Base-by-base conservation (phyloP, 331 rosid species). In the Cydonia oblonga region DNA sequence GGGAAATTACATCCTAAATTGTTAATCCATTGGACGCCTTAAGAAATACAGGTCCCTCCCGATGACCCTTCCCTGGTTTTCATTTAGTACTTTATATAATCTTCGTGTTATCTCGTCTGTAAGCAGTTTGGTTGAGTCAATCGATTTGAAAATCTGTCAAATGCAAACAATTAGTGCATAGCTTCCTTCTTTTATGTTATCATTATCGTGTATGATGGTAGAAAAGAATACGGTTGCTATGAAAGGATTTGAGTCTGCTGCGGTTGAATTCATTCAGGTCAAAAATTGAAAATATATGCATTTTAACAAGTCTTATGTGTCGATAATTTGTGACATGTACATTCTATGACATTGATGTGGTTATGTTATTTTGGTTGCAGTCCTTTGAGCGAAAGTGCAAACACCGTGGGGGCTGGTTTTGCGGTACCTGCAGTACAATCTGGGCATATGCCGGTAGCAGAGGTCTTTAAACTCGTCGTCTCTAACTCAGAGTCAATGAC, bases 361-460 rank as follows among this genome's bases (percentile, higher is more conserved):
- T 63, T 69, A 11, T 57, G 44, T 75, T 71, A 6, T 59, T 73
- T 25, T 80, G 66, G 64, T 64, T 84, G 79, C 92, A 91, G 96
- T 40, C 93, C 96, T 40, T 71, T 90, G 72, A 95, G 96, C 2
- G 93, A 95, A 82, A 95, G 93, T 33, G 96, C 96, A 3, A 86
- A 46, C 53, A 20, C 92, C 11, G 96, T 88, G 12, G 90, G 96
- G 9, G 87, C 96, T 1, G 96, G 96, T 61, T 19, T 70, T 42
- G 88, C 89, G 69, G 89, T 84, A 79, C 89, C 96, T 54, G 97
- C 97, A 13, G 42, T 75, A 19, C 89, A 84, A 73, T 85, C 84
- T 42, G 99, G 99, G 56, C 84, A 81, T 26, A 53, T 82, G 73
- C 89, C 97, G 26, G 84, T 95, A 88, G 71, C 85, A 12, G 97